Evolutionary conservation across 1,284 basidiomycete genomes (phyloP).

Genomic region (Mycena sp.): DNA sequence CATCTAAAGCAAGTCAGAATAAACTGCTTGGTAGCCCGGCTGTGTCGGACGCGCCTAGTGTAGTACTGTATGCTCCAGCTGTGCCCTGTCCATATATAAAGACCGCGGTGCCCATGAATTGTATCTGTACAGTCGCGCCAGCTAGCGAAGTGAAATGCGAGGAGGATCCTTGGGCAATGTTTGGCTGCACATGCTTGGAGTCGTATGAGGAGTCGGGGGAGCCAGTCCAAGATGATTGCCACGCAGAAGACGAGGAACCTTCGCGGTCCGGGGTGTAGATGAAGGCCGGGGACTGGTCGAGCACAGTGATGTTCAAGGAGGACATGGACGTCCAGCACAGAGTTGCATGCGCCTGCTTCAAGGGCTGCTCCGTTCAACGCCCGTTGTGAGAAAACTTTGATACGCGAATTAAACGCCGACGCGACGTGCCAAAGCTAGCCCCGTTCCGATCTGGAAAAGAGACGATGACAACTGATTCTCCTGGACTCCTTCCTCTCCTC

Average conservation of each 20-base stretch:
- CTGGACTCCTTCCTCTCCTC: no score
- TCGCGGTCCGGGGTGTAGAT: slow-evolving; percentile 26
- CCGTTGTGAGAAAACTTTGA: no score
- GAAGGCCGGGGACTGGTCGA: slow-evolving; percentile 29
- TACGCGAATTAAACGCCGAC: background rate
- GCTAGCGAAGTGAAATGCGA: slow-evolving; percentile 23
- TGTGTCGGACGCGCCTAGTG: no score
- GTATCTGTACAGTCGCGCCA: slow-evolving; percentile 28
- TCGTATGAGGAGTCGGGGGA: slow-evolving; percentile 30
- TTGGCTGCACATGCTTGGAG: slow-evolving; percentile 22
- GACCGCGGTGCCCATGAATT: slow-evolving; percentile 29
- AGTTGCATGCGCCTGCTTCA: background rate
- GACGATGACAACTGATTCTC: no score
- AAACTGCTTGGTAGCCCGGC: no score
- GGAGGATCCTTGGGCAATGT: slow-evolving; percentile 27
- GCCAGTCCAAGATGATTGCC: slow-evolving; percentile 27
- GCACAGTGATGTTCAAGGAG: slow-evolving; percentile 26
- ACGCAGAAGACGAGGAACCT: slow-evolving; percentile 11
- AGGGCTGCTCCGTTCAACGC: no score
- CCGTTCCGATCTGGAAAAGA: no score
- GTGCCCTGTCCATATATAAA: slow-evolving; percentile 30
- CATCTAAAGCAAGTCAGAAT: no score
- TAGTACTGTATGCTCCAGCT: slow-evolving; percentile 31
- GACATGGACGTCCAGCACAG: slow-evolving; percentile 2
- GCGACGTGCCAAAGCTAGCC: background rate